These are phyloP conservation scores for Russula compacta DNA, from an alignment of 768 basidiomycete genomes.

Conservation along the genomic window DNA sequence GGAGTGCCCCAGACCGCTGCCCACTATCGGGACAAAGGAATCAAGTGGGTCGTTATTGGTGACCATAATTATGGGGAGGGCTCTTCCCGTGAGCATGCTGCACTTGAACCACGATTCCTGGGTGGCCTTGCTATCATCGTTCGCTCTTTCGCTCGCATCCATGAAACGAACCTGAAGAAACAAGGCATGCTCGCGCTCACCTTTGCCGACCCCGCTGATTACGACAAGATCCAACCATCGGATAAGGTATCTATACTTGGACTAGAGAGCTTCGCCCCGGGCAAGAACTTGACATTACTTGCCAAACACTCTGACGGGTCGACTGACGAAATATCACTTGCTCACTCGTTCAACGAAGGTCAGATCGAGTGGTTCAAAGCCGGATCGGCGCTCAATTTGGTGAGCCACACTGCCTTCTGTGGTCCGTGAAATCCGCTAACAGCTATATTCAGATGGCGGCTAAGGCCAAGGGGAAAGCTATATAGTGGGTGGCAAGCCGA, in stretches of 20 bases:
- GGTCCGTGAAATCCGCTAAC: background rate
- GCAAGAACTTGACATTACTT: slow-evolving; percentile 79
- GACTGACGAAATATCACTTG: slow-evolving; percentile 67
- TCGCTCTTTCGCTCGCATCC: slow-evolving; percentile 95
- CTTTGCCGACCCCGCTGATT: slow-evolving; percentile 86
- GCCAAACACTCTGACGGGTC: slow-evolving; percentile 78
- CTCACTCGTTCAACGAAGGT: slow-evolving; percentile 94
- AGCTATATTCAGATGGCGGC: slow-evolving; percentile 9
- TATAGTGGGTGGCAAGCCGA: background rate
- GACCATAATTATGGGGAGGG: slow-evolving; percentile 97
- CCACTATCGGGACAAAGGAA: slow-evolving; percentile 78
- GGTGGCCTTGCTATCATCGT: slow-evolving; percentile 94
- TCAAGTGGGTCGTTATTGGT: slow-evolving; percentile 97
- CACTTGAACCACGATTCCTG: slow-evolving; percentile 90
- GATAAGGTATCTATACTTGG: slow-evolving; percentile 90
- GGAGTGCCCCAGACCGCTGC: slow-evolving; percentile 81
- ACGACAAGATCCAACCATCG: slow-evolving; percentile 80
- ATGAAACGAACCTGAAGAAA: slow-evolving; percentile 98
- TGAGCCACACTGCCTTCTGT: slow-evolving; percentile 28
- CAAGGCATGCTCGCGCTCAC: slow-evolving; percentile 98
- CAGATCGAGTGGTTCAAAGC: slow-evolving; percentile 99
- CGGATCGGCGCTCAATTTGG: slow-evolving; percentile 86
- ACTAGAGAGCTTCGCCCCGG: slow-evolving; percentile 80
- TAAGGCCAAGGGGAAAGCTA: slow-evolving; percentile 4
- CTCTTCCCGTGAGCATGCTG: slow-evolving; percentile 96